phyloP scores from a whole-genome alignment of 192 early-diverging fungal species.

The Linnemannia elongata region DNA sequence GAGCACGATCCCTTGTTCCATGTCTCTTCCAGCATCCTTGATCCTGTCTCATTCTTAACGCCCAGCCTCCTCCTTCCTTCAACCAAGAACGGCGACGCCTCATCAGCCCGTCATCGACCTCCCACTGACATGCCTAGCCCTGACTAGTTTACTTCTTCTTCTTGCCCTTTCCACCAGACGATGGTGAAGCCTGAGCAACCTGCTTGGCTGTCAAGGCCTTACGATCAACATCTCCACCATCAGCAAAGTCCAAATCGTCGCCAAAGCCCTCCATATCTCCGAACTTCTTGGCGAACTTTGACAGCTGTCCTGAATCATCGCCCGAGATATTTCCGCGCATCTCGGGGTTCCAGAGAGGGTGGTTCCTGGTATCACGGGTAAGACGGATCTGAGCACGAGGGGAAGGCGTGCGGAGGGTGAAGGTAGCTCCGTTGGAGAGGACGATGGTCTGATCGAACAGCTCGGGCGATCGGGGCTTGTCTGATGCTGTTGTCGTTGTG shows the following conservation, averaged over 20 bases:
- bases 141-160: conserved; percentile 52
- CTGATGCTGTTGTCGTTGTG: conserved; percentile 14
- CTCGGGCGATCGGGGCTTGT: conserved; percentile 64
- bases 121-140: not conserved
- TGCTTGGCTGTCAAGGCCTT: conserved; percentile 54
- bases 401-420: conserved; percentile 84
- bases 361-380: conserved; percentile 93
- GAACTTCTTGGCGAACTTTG: conserved; percentile 87
- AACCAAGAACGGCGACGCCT: not conserved
- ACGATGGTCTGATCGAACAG: conserved; percentile 88
- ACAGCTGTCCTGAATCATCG: conserved; percentile 85
- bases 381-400: conserved; percentile 88
- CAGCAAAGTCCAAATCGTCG: conserved; percentile 62
- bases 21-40: not conserved
- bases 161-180: conserved; percentile 45
- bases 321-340: conserved; percentile 65
- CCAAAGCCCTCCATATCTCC: conserved; percentile 73
- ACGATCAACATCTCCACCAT: conserved; percentile 55
- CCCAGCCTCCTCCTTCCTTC: not conserved
- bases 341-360: conserved; percentile 93
- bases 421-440: conserved; percentile 91
- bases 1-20: not conserved
- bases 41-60: not conserved
- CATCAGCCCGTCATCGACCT: not conserved
- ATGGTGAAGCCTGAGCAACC: conserved; percentile 29